Base-by-base conservation (phyloP, 352 stramenopile genomes). In the Globisporangium lucens region DNA sequence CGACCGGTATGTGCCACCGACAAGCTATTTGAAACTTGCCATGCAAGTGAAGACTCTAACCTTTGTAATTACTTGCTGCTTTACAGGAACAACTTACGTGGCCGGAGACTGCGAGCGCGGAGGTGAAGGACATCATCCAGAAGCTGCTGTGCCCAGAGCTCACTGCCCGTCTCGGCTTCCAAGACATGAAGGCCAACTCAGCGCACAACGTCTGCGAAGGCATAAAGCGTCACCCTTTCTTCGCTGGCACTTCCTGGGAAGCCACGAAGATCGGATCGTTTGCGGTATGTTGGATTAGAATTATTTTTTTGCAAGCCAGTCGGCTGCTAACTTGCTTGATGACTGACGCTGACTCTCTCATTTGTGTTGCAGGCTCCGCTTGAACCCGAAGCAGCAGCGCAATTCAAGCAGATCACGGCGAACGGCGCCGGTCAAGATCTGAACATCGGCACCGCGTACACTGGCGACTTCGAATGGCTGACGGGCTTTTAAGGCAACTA, bases 171-270 rank as follows among this genome's bases (percentile, higher is more conserved):
- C 74, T 96, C 20, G 88, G 88, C 46, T 78, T 80, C 35, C 78
- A 72, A 20, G 80, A 90, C 55, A 63, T 72, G 27, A 76, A 80
- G 7, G 67, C 73, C 3, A 85, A 81, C 53, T 79, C 71, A 47
- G 58, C 75, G 8, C 68, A 80, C 15, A 76, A 79, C 58, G 82
- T 80, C 7, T 92, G 85, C 65, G 80, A 89, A 60, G 75, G 74
- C 29, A 92, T 94, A 38, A 91, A 93, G 67, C 87, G 85, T 47
- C 87, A 95, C 60, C 57, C 85, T 12, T 96, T 96, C 63, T 96
- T 96, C 60, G 78, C 87, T 67, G 85, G 85, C 46, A 92, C 85
- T 2, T 85, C 85, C 33, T 96, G 88, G 88, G 85, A 93, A 58
- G 82, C 85, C 15, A 93, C 85, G 3, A 93, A 93, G 68, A 82